Percentiles rank a stretch among this genome's conserved stretches.
phyloP scores from a whole-genome alignment of 2,329 filamentous ascomycete species.

The Botryotinia globosa region DNA sequence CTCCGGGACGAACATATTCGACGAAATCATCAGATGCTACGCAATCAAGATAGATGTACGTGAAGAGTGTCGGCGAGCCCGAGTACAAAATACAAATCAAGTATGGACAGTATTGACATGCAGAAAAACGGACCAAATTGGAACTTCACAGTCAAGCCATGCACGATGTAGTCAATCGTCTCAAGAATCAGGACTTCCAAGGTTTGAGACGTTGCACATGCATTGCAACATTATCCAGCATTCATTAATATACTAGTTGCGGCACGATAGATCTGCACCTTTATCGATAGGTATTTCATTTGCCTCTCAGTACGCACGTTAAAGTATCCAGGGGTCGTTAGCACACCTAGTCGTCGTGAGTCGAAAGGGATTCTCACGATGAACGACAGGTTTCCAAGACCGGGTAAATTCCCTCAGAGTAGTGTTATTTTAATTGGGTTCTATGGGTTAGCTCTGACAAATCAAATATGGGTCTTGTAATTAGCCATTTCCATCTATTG shows the following conservation, averaged over 20 bases:
- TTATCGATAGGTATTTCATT: neutral
- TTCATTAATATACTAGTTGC: neutral
- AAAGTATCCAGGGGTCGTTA: neutral
- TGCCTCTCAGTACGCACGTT: neutral
- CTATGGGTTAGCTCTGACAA: neutral
- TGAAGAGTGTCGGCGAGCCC: conserved; percentile 1
- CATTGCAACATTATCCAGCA: conserved; percentile 4
- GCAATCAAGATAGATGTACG: conserved; percentile 2
- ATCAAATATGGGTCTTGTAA: conserved; percentile 6
- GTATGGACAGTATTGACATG: neutral
- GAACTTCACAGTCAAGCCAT: neutral
- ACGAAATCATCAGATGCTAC: neutral
- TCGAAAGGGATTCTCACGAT: conserved; percentile 2
- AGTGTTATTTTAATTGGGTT: neutral
- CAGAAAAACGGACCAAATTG: neutral
- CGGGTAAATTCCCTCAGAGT: neutral
- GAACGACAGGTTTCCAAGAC: neutral
- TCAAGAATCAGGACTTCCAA: neutral
- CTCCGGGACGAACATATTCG: neutral
- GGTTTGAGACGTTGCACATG: conserved; percentile 11
- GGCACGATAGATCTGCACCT: neutral
- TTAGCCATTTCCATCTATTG: conserved; percentile 6
- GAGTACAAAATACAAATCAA: neutral
- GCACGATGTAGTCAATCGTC: neutral
- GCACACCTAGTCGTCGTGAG: neutral